Percentiles rank a stretch among this genome's conserved stretches.
Evolutionary conservation across 345 rosid species (phyloP).

Genomic region (Murraya koenigii): DNA sequence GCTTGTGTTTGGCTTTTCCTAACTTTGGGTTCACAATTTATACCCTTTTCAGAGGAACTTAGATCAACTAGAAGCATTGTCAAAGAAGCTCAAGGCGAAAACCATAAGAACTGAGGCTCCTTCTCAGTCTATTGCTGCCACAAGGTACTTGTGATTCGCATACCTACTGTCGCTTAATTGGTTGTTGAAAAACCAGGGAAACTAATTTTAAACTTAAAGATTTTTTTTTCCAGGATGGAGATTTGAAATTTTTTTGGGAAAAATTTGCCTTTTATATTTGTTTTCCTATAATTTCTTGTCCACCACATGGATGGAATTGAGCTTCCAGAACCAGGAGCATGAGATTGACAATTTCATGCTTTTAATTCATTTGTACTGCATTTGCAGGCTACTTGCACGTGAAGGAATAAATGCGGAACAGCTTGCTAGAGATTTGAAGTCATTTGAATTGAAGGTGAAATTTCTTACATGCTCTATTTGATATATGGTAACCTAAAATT

Average conservation of each 20-base stretch:
- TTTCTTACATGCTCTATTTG: not conserved
- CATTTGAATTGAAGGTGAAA: slow-evolving; percentile 87
- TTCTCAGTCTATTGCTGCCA: slow-evolving; percentile 92
- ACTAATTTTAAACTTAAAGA: not conserved
- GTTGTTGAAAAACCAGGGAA: slow-evolving; percentile 5
- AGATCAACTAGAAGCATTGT: slow-evolving; percentile 89
- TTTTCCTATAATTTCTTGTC: slow-evolving; percentile 1
- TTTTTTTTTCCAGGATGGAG: not conserved
- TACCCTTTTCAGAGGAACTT: slow-evolving; percentile 69
- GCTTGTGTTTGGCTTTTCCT: slow-evolving; percentile 9
- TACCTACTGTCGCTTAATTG: not conserved
- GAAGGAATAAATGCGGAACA: slow-evolving; percentile 99
- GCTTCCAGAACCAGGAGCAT: not conserved
- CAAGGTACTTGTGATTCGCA: slow-evolving; percentile 51
- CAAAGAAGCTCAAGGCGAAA: slow-evolving; percentile 94
- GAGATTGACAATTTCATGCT: not conserved
- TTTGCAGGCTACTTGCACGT: slow-evolving; percentile 81
- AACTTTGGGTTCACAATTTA: slow-evolving; percentile 14
- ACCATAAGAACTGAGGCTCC: slow-evolving; percentile 86
- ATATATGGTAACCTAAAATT: not conserved
- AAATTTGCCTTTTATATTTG: not conserved
- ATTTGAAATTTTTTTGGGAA: not conserved
- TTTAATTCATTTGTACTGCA: slow-evolving; percentile 7
- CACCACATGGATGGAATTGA: not conserved
- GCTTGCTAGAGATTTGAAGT: slow-evolving; percentile 90